These are phyloP conservation scores for Penstemon davidsonii DNA, from an alignment of 257 asterid species.

Conservation along the genomic window DNA sequence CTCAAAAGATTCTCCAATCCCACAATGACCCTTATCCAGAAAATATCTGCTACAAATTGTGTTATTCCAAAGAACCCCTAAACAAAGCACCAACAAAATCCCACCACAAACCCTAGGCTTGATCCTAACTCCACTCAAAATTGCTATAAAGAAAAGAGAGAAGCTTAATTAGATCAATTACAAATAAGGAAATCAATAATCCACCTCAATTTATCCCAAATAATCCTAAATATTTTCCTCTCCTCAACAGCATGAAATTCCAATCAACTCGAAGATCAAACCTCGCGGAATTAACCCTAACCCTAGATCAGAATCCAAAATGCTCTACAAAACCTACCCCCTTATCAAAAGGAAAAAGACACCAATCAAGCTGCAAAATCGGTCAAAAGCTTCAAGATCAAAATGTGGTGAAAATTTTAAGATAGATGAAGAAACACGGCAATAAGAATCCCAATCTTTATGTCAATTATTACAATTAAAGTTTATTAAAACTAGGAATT, in stretches of 20 bases:
- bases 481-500: constrained; percentile 10
- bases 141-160: not conserved
- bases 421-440: constrained; percentile 18
- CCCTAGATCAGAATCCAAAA: constrained; percentile 31
- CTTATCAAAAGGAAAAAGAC: constrained; percentile 18
- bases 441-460: constrained; percentile 25
- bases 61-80: not conserved
- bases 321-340: constrained; percentile 23
- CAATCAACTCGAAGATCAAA: constrained; percentile 27
- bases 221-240: constrained; percentile 20
- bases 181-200: constrained; percentile 3
- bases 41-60: not conserved
- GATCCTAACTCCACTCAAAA: constrained; percentile 13
- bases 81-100: constrained; percentile 8
- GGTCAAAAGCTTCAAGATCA: constrained; percentile 21
- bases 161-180: not conserved
- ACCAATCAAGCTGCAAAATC: constrained; percentile 8
- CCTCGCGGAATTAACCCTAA: constrained; percentile 18
- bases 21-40: not conserved
- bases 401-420: not conserved
- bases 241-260: constrained; percentile 26
- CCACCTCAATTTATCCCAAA: constrained; percentile 1
- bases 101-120: constrained; percentile 8
- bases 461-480: constrained; percentile 7
- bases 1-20: constrained; percentile 22